Evolutionary conservation across 2,329 filamentous ascomycete species (phyloP), one percentile per base, ranked within the genome.

Genomic region (Hypoxylon sp.): DNA sequence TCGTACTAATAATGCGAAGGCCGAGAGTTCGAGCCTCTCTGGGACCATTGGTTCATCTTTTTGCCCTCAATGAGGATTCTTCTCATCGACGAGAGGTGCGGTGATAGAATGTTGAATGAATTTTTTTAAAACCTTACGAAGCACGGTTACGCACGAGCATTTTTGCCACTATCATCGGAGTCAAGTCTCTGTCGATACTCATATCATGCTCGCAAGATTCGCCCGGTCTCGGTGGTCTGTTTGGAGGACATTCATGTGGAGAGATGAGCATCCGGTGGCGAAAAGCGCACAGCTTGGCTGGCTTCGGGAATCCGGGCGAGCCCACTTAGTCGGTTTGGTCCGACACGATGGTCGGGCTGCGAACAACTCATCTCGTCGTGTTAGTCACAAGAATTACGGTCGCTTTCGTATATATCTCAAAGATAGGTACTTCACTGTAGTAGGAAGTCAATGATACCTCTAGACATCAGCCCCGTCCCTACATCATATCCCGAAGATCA

Each of bases 1-100:
- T 64, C 65, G 60, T 64, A 68, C 65, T 68, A 61, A 68, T 67
- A 59, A 67, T 68, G 65, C 60, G 65, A 61, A 64, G 60, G 65
- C 32, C 65, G 60, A 59, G 55, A 55, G 65, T 64, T 68, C 65
- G 58, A 66, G 38, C 60, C 63, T 56, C 55, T 50, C 59, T 67
- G 60, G 56, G 63, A 63, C 51, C 67, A 60, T 60, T n/a, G 3
- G 1, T 17, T 56, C 58, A 53, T 41, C 13, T 60, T 61, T 63
- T 67, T 56, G 51, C 7, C 14, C 30, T 46, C 6, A n/a, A 3
- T 7, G 3, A n/a, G 36, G 14, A 7, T 28, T 1, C 7, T 11
- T 0, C 7, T 28, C n/a, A 32, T 14, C 14, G 19, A n/a, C 7
- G 25, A 28, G 46, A 49, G 32, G 13, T 17, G 13, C 3, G 6